A percentile compares a stretch with the other conserved stretches of the same genome.
Evolutionary conservation across 1,139 yeast species (phyloP).

Genomic region (Sugiyamaella sp.): DNA sequence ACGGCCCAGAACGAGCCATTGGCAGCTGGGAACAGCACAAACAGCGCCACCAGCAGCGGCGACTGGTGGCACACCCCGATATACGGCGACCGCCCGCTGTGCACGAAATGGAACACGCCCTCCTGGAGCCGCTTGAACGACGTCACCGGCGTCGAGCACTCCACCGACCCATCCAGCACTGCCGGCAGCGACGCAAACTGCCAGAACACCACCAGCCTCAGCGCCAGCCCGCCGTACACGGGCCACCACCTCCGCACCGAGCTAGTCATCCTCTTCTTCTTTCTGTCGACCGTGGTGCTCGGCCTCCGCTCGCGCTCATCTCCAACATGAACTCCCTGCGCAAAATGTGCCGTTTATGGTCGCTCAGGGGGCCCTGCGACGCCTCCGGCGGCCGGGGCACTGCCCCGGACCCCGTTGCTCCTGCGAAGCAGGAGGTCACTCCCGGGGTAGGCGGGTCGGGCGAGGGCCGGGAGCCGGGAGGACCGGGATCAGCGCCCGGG

Average conservation of each 20-base stretch:
- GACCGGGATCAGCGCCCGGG: no score
- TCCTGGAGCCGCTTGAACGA: constrained; percentile 72
- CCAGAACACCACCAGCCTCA: constrained; percentile 32
- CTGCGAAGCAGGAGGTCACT: background rate
- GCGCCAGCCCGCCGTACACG: constrained; percentile 28
- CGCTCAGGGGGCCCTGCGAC: background rate
- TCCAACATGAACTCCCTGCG: no score
- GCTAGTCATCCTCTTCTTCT: background rate
- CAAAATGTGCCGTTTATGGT: background rate
- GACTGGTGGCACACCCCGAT: constrained; percentile 89
- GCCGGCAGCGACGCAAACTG: constrained; percentile 40
- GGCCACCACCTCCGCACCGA: constrained; percentile 10
- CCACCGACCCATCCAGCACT: constrained; percentile 59
- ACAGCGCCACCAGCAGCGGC: constrained; percentile 63
- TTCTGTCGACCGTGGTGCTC: no score
- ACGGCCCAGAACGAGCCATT: constrained; percentile 26
- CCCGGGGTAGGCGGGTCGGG: background rate
- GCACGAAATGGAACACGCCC: constrained; percentile 70
- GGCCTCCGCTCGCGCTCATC: no score
- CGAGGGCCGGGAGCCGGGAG: background rate
- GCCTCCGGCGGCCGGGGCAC: constrained; percentile 1
- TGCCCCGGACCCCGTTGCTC: constrained; percentile 2
- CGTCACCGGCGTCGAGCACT: constrained; percentile 77
- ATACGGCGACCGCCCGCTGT: constrained; percentile 67
- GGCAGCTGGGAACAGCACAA: constrained; percentile 45